A percentile compares a stretch with the other conserved stretches of the same genome.
Evolutionary conservation across 2,329 filamentous ascomycete species (phyloP).

Genomic region (Dothidotthia symphoricarpi): DNA sequence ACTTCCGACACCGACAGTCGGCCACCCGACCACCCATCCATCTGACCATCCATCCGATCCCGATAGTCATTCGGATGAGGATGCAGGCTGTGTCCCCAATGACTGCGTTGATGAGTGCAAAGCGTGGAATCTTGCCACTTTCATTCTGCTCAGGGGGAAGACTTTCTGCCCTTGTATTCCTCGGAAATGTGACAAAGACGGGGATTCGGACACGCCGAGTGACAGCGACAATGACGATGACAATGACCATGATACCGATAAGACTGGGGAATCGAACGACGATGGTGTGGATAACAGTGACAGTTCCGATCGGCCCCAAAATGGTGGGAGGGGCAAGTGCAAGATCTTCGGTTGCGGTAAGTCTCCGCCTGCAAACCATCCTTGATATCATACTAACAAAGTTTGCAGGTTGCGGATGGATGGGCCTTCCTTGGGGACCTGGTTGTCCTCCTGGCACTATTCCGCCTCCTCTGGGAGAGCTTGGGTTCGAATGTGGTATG

Average conservation of each 20-base stretch:
- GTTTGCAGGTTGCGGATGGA: slow-evolving; percentile 20
- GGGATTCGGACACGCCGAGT: slow-evolving; percentile 8
- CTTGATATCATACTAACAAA: not conserved
- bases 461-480: slow-evolving; percentile 2
- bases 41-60: not conserved
- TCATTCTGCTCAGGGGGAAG: slow-evolving; percentile 9
- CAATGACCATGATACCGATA: not conserved
- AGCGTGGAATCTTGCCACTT: slow-evolving; percentile 4
- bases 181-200: slow-evolving; percentile 12
- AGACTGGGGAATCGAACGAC: slow-evolving; percentile 2
- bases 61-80: not conserved
- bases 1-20: no score
- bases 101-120: slow-evolving; percentile 11
- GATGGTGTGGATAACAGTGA: not conserved
- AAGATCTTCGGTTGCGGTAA: slow-evolving; percentile 21
- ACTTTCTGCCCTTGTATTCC: slow-evolving; percentile 14
- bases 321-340: no score
- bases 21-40: no score
- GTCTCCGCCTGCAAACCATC: not conserved
- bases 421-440: slow-evolving; percentile 22
- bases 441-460: slow-evolving; percentile 9
- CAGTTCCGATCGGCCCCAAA: no score
- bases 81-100: slow-evolving; percentile 9
- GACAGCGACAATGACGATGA: slow-evolving; percentile 8
- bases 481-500: slow-evolving; percentile 11